Evolutionary conservation across 2,329 filamentous ascomycete species (phyloP).

Genomic region (Fusarium sp.): DNA sequence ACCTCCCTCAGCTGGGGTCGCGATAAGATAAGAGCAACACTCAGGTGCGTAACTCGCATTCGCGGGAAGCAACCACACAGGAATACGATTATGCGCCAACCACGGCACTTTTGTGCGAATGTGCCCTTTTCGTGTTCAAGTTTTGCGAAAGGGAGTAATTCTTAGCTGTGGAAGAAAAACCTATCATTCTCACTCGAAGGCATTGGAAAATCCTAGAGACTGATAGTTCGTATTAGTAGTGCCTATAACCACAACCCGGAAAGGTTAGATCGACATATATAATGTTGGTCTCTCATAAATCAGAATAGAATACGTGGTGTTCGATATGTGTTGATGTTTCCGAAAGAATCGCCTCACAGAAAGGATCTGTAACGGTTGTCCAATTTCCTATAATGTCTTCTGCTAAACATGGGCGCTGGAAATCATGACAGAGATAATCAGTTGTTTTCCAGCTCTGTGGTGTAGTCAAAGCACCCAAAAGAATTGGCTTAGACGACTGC

Average conservation of each 20-base stretch:
- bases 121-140: not conserved
- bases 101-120: not conserved
- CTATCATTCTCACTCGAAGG: not conserved
- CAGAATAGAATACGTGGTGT: not conserved
- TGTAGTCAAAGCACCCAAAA: too few relatives aligned
- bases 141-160: not conserved
- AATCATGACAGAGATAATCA: not conserved
- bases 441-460: too few relatives aligned
- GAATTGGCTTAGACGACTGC: not conserved
- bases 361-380: too few relatives aligned
- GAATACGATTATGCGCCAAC: conserved; percentile 27
- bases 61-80: conserved; percentile 17
- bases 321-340: not conserved
- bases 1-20: conserved; percentile 19
- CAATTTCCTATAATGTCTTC: too few relatives aligned
- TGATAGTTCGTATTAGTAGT: not conserved
- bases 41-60: conserved; percentile 31
- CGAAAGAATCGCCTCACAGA: too few relatives aligned
- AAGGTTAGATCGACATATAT: not conserved
- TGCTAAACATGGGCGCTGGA: not conserved
- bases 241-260: not conserved
- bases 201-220: not conserved
- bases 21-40: conserved; percentile 40
- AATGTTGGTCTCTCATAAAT: too few relatives aligned
- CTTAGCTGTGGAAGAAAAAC: not conserved